Evolutionary conservation across 1,284 basidiomycete species (phyloP), one percentile per base, ranked within the genome.

Genomic region (Rhodotorula sp.): DNA sequence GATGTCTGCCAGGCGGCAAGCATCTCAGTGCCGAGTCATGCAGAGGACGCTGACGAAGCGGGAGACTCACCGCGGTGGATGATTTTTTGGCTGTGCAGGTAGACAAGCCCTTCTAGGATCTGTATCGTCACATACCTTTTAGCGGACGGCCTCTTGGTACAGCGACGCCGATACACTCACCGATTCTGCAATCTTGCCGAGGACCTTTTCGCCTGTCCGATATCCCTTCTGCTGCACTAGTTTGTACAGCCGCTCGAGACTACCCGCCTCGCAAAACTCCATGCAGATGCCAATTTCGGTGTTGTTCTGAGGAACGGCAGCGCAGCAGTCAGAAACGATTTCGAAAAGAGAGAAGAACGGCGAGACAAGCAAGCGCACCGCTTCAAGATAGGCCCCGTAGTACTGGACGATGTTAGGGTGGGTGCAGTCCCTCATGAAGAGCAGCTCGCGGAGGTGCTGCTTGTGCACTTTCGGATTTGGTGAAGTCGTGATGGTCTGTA

Each of bases 201-300:
- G 86, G 56, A 97, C 93, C 81, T 89, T 90, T 83, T 99, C 96
- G 42, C 91, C 90, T 66, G 95, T 91, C 54, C 93, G 84, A 29
- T 89, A 89, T 65, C 88, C 85, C 42, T 80, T 79, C 72, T 90
- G 87, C 79, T 89, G 90, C 83, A 97, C 92, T 70, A 88, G 88
- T 79, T 89, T 88, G 66, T 93, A 87, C 66, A 98, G 87, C 8
- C 88, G 86, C 80, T 99, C 96, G 76, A 99, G 84, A 79, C 82
- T 83, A 0, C 84, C 85, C 6, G 93, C 96, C 79, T 97, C 94
- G 81, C 93, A 86, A 77, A 84, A 90, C 81, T 99, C 96, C 92
- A 98, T 96, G 76, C 96, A 85, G 74, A 99, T 93, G 78, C 93
- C 95, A 79, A 99, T 90, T 81, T 95, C 91, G 74, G 90, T 91